Base-by-base conservation (phyloP, 2,329 filamentous ascomycete species). In the Aspergillus sojae region DNA sequence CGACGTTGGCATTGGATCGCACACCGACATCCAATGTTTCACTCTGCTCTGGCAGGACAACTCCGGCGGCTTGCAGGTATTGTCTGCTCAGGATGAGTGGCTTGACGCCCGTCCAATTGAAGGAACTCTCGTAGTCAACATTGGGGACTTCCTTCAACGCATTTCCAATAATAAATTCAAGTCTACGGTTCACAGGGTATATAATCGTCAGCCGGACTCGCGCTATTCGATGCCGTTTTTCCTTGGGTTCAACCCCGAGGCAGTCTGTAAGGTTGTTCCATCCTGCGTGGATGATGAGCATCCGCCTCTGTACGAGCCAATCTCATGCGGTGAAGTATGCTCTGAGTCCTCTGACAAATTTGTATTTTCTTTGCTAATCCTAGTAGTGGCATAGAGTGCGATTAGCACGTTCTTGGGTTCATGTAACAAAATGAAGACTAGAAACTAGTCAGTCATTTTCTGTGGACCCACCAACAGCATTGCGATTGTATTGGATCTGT, bases 181-280 rank as follows among this genome's bases (percentile, higher is more conserved):
- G 65, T 83, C 79, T 5, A 85, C 82, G 0, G 80, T 85, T 21
- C 84, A 86, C 70, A 75, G 84, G 19, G 83, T 87, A 3, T 70
- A 71, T 62, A 73, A 72, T 30, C 64, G 65, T 1, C 67, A 68
- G 19, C 66, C 67, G 0, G 71, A 71, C 12, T 81, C 82, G 58
- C 75, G 84, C 16, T 82, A 84, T 48, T 85, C 81, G 0, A 85
- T 87, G 82, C 84, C 84, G 0, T 86, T 87, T 70, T 87, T 87
- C 72, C 83, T 86, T 67, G 82, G 81, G 0, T 81, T 86, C 62
- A 85, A 86, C 66, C 83, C 83, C 56, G 83, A 86, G 77, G 79
- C 9, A 1, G 63, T 71, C 26, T 71, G 67, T 30, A 34, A 50
- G 45, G 82, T 85, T 9, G 75, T 85, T 21, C 79, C 81, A 0